phyloP scores from a whole-genome alignment of 306 rosid species.

The Medicago arabica region DNA sequence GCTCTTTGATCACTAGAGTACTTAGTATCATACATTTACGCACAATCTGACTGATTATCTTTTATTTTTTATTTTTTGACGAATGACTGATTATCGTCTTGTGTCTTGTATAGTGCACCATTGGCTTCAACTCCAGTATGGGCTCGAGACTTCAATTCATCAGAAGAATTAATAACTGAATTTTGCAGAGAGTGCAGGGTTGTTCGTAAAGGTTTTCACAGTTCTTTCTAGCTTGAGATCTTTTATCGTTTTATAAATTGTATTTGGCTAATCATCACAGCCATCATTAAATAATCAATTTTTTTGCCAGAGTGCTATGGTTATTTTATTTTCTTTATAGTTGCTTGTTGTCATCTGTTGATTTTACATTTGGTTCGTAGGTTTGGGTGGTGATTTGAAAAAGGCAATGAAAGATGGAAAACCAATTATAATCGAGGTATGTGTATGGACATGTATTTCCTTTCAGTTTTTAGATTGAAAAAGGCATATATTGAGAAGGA shows the following conservation, averaged over 20 bases:
- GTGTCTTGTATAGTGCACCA: constrained; percentile 70
- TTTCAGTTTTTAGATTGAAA: constrained; percentile 23
- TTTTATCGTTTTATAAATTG: constrained; percentile 18
- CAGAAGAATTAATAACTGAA: constrained; percentile 90
- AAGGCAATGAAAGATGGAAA: constrained; percentile 99
- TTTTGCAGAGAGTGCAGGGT: constrained; percentile 98
- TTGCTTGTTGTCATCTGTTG: constrained; percentile 2
- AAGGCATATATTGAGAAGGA: no score
- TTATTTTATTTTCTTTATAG: constrained; percentile 19
- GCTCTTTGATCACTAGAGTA: neutral
- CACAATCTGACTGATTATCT: constrained; percentile 30
- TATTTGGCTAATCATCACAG: neutral
- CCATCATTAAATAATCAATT: neutral
- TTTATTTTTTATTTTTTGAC: no score
- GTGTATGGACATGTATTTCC: constrained; percentile 18
- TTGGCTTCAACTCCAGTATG: constrained; percentile 87
- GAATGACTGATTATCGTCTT: constrained; percentile 37
- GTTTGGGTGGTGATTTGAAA: constrained; percentile 97
- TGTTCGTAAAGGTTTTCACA: constrained; percentile 81
- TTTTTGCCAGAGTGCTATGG: constrained; percentile 1
- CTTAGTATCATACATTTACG: constrained; percentile 15
- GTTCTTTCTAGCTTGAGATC: constrained; percentile 31
- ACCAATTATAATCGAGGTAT: constrained; percentile 94
- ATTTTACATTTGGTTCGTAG: constrained; percentile 55
- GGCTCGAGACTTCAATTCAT: constrained; percentile 85